Conservation (phyloP, 805 yeast species). For the Ogataea chonburiensis region DNA sequence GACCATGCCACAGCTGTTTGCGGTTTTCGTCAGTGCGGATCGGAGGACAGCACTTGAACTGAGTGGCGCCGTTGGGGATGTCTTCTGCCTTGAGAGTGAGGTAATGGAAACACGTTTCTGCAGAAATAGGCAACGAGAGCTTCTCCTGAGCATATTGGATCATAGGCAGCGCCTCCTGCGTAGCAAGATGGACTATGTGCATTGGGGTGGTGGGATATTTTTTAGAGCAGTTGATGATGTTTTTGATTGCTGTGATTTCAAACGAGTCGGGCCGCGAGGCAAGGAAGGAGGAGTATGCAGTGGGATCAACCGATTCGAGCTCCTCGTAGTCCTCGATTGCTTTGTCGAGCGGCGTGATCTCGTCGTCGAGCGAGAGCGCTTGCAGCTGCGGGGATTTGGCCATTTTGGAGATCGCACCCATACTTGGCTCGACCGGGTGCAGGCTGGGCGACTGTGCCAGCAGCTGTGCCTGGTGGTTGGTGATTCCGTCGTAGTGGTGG, state of each 20-base stretch:
- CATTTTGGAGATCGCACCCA: conserved; percentile 44
- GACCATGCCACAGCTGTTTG: conserved; percentile 72
- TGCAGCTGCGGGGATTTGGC: conserved; percentile 34
- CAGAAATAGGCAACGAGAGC: conserved; percentile 62
- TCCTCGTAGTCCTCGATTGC: conserved; percentile 23
- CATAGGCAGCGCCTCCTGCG: conserved; percentile 78
- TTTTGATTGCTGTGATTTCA: conserved; percentile 80
- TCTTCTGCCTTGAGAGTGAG: conserved; percentile 73
- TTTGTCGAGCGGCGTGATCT: conserved; percentile 27
- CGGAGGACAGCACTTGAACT: conserved; percentile 94
- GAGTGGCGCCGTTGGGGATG: conserved; percentile 75
- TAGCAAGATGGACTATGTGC: conserved; percentile 89
- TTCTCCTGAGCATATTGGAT: conserved; percentile 58
- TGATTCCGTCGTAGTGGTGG: conserved; percentile 37
- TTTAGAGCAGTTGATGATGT: conserved; percentile 62
- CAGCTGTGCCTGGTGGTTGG: conserved; percentile 51
- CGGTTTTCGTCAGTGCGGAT: conserved; percentile 76
- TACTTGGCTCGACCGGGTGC: conserved; percentile 58
- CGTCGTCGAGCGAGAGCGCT: conserved; percentile 20
- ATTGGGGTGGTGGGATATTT: conserved; percentile 60
- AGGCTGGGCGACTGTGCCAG: conserved; percentile 55
- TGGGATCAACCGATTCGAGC: conserved; percentile 53
- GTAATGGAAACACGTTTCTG: conserved; percentile 95
- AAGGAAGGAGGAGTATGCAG: conserved; percentile 66
- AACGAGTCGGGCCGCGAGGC: conserved; percentile 87